phyloP scores from a whole-genome alignment of 495 filamentous ascomycete genomes.

The Penicillium turbatum region DNA sequence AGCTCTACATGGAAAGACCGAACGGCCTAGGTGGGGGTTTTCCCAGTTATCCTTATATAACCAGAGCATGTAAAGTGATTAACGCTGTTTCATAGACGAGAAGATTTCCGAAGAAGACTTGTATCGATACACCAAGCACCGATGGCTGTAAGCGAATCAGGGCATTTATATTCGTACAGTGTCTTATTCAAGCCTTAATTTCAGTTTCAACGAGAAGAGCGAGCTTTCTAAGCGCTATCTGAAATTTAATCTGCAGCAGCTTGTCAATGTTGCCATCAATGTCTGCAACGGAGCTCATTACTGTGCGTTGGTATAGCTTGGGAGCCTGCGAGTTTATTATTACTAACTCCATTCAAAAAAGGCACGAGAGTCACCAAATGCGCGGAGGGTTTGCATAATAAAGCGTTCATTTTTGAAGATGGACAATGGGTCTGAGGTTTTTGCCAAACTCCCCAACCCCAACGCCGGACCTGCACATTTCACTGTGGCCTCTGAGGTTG shows the following conservation, averaged over 20 bases:
- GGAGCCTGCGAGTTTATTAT: too few relatives aligned
- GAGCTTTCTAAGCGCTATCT: conserved; percentile 34
- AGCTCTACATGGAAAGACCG: too few relatives aligned
- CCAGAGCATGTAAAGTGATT: neutral
- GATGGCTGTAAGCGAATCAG: conserved; percentile 32
- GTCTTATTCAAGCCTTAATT: conserved; percentile 9
- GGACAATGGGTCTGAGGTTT: conserved; percentile 36
- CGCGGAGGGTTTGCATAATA: conserved; percentile 5
- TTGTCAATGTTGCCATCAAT: conserved; percentile 31
- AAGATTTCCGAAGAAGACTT: conserved; percentile 26
- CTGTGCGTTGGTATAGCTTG: conserved; percentile 22
- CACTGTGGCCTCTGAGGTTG: conserved; percentile 31
- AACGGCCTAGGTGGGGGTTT: too few relatives aligned
- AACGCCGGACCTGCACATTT: conserved; percentile 29
- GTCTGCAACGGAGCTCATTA: conserved; percentile 26
- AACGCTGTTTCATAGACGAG: neutral
- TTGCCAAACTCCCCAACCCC: conserved; percentile 36
- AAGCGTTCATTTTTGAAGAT: conserved; percentile 37
- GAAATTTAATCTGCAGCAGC: conserved; percentile 34
- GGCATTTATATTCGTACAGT: neutral
- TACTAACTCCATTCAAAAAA: too few relatives aligned
- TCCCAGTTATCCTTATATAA: too few relatives aligned
- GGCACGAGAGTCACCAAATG: neutral
- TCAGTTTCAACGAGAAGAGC: conserved; percentile 33
- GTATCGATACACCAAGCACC: conserved; percentile 33